phyloP scores from a whole-genome alignment of 768 basidiomycete species.

The Leccinum subgranulosum region DNA sequence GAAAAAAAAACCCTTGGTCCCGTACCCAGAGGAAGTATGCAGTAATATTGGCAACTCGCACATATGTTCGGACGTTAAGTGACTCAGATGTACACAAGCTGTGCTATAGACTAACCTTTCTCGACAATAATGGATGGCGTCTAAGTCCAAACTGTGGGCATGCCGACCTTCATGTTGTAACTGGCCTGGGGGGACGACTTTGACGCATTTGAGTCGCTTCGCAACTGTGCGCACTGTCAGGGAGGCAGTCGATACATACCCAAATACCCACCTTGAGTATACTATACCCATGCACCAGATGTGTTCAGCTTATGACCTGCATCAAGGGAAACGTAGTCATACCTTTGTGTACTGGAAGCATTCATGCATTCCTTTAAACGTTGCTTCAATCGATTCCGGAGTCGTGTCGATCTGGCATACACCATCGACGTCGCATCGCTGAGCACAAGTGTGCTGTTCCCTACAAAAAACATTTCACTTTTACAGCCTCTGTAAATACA shows the following conservation, averaged over 20 bases:
- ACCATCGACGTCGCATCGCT: slow-evolving; percentile 43
- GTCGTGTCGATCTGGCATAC: slow-evolving; percentile 56
- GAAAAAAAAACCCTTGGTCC: neutral
- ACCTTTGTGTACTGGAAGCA: slow-evolving; percentile 66
- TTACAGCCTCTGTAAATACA: slow-evolving; percentile 3
- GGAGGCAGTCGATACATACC: neutral
- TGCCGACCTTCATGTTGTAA: slow-evolving; percentile 46
- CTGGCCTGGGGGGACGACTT: slow-evolving; percentile 42
- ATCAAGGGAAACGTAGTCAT: neutral
- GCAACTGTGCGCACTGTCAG: slow-evolving; percentile 32
- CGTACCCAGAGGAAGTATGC: slow-evolving; percentile 51
- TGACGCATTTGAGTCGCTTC: slow-evolving; percentile 49
- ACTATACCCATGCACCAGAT: slow-evolving; percentile 32
- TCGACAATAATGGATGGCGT: slow-evolving; percentile 53
- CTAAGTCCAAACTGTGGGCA: slow-evolving; percentile 41
- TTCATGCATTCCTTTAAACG: slow-evolving; percentile 57
- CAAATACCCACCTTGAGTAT: slow-evolving; percentile 44
- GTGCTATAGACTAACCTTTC: slow-evolving; percentile 31
- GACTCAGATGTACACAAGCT: neutral
- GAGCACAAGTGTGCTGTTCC: slow-evolving; percentile 49
- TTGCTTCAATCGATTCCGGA: slow-evolving; percentile 57
- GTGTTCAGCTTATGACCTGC: neutral
- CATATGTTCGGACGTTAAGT: slow-evolving; percentile 36
- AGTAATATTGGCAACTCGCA: slow-evolving; percentile 54
- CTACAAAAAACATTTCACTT: slow-evolving; percentile 1